phyloP scores from a whole-genome alignment of 1,139 yeast genomes.

The Taiozyma sp. region DNA sequence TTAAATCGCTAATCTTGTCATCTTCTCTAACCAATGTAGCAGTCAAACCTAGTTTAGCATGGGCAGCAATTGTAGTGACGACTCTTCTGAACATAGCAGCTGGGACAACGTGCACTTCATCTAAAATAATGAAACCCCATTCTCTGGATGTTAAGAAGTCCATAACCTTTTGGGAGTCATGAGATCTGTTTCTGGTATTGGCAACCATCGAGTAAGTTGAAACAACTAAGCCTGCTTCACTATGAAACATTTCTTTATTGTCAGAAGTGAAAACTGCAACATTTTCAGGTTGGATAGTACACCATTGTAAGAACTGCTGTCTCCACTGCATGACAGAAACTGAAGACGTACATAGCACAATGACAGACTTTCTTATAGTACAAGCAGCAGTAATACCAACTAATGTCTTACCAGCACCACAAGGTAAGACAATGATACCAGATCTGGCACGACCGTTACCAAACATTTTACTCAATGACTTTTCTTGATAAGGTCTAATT shows the following conservation, averaged over 20 bases:
- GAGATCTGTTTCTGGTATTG: constrained; percentile 92
- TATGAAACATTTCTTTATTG: constrained; percentile 92
- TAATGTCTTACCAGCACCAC: constrained; percentile 98
- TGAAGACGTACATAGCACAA: constrained; percentile 94
- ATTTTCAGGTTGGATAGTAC: constrained; percentile 95
- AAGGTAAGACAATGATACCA: constrained; percentile 95
- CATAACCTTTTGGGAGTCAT: constrained; percentile 98
- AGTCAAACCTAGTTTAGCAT: constrained; percentile 92
- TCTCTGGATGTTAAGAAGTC: constrained; percentile 93
- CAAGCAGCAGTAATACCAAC: constrained; percentile 99
- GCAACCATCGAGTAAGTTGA: constrained; percentile 99
- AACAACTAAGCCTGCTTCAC: constrained; percentile 94
- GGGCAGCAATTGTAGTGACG: constrained; percentile 97
- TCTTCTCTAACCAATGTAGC: constrained; percentile 99
- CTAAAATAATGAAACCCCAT: constrained; percentile 97
- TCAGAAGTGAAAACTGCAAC: constrained; percentile 98
- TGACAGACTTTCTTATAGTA: constrained; percentile 90
- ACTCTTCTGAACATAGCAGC: constrained; percentile 99
- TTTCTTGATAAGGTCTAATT: constrained; percentile 96
- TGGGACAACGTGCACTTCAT: constrained; percentile 98
- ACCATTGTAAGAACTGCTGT: constrained; percentile 97
- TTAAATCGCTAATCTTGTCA: constrained; percentile 95
- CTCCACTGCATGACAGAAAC: constrained; percentile 99
- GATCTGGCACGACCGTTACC: constrained; percentile 99
- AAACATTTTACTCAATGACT: constrained; percentile 93